Evolutionary conservation across 345 rosid genomes (phyloP).

Genomic region (Turnera subulata): DNA sequence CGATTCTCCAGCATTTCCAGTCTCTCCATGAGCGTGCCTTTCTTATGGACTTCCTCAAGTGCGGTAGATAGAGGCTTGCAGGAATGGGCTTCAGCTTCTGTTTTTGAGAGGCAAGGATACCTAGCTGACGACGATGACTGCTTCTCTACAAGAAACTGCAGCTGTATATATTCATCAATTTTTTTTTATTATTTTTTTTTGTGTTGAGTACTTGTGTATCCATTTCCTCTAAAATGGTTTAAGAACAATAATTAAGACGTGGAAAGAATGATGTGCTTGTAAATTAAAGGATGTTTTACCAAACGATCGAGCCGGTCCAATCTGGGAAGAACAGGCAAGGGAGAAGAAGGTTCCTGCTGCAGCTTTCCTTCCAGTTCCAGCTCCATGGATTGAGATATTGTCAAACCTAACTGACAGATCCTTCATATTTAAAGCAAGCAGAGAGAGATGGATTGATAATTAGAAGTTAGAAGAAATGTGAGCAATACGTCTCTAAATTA

Average conservation of each 20-base stretch:
- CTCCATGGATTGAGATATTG: no score
- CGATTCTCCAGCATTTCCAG: slow-evolving; percentile 33
- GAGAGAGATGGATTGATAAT: no score
- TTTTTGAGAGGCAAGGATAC: not conserved
- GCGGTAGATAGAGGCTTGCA: slow-evolving; percentile 28
- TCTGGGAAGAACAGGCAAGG: slow-evolving; percentile 33
- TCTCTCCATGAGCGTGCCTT: slow-evolving; percentile 31
- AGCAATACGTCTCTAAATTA: no score
- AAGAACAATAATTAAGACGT: not conserved
- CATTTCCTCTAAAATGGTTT: no score
- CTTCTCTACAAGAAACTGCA: slow-evolving; percentile 31
- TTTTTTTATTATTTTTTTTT: not conserved
- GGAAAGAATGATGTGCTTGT: not conserved
- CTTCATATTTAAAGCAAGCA: no score
- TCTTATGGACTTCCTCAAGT: slow-evolving; percentile 34
- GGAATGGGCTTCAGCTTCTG: slow-evolving; percentile 11
- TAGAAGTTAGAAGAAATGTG: no score
- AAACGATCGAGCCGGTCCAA: slow-evolving; percentile 34
- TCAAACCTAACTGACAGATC: no score
- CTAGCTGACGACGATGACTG: slow-evolving; percentile 13
- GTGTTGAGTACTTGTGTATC: no score
- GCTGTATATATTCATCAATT: slow-evolving; percentile 14
- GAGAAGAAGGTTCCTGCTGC: not conserved
- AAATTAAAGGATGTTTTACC: slow-evolving; percentile 19
- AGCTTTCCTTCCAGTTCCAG: no score